Base-by-base conservation (phyloP, 768 basidiomycete species). In the Tulasnella sp. region DNA sequence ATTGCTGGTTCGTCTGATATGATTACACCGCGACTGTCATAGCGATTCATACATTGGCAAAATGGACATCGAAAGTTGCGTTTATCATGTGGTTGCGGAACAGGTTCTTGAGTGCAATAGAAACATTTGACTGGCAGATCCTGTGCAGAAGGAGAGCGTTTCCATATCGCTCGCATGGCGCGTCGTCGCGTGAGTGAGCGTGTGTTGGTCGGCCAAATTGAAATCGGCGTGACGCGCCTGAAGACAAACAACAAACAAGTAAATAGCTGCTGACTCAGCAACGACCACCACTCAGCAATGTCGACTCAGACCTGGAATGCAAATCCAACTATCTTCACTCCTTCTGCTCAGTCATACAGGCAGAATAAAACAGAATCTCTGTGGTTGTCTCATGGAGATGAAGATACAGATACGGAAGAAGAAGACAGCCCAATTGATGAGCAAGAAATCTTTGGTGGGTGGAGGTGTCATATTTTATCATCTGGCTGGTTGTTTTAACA, bases 391-490 rank as follows among this genome's bases (percentile, higher is more conserved):
- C 40, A 51, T 16, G 25, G 49, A 19, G 60, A 61, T n/a, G 64
- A 59, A 9, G 61, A 58, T 5, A 63, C 62, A 45, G 60, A 59
- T 3, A 69, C 71, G 43, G 74, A 76, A 47, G 64, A 59, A 8
- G 57, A 74, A 0, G 69, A 67, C 4, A 82, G 86, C 60, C 75
- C 70, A 34, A 93, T 98, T 47, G 91, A 98, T 69, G 76, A 79
- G 57, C 81, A 92, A 52, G 93, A 98, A 65, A 78, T 98, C 44
- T 98, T 83, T 60, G 93, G 92, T 93, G 44, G 47, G 67, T 55
- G 8, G 20, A 39, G 32, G 9, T n/a, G 3, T 58, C 43, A 66
- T 58, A 33, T 34, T 12, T 1, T 16, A 8, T 56, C n/a, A 51
- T 29, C 6, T 19, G 13, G 28, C 6, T 35, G 12, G 32, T n/a